phyloP scores from a whole-genome alignment of 495 filamentous ascomycete genomes.

The Aspergillus funiculosus region DNA sequence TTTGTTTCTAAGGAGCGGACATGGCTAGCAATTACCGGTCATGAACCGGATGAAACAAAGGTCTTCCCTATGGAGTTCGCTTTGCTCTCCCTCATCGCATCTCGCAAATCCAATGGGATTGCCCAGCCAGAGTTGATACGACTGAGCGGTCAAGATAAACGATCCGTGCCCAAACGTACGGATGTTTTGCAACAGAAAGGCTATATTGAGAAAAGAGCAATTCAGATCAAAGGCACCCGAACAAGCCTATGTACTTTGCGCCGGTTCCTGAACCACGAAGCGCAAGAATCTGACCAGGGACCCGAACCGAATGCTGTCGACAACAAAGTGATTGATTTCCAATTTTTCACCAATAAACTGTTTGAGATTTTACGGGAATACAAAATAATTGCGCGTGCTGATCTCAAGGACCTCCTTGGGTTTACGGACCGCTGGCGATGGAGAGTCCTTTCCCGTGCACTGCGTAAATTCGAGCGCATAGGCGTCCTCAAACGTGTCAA shows the following conservation, averaged over 20 bases:
- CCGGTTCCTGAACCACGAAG: slow-evolving; percentile 45
- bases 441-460: slow-evolving; percentile 59
- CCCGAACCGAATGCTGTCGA: slow-evolving; percentile 2
- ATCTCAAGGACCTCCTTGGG: slow-evolving; percentile 60
- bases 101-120: slow-evolving; percentile 62
- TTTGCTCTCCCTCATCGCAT: slow-evolving; percentile 75
- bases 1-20: slow-evolving; percentile 58
- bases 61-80: slow-evolving; percentile 64
- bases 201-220: slow-evolving; percentile 74
- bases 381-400: slow-evolving; percentile 47
- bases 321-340: slow-evolving; percentile 36
- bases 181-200: slow-evolving; percentile 67
- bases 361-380: slow-evolving; percentile 43
- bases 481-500: slow-evolving; percentile 65
- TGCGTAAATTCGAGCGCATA: slow-evolving; percentile 61
- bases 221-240: slow-evolving; percentile 56
- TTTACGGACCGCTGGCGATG: slow-evolving; percentile 56
- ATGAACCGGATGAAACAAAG: slow-evolving; percentile 65
- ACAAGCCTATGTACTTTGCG: slow-evolving; percentile 65
- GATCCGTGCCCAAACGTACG: slow-evolving; percentile 78
- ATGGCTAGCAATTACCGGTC: slow-evolving; percentile 77
- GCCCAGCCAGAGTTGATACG: slow-evolving; percentile 71
- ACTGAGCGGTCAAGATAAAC: slow-evolving; percentile 78
- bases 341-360: slow-evolving; percentile 38
- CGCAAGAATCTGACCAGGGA: slow-evolving; percentile 13